Evolutionary conservation across 805 yeast species (phyloP).

Genomic region (Myxozyma neotropica): DNA sequence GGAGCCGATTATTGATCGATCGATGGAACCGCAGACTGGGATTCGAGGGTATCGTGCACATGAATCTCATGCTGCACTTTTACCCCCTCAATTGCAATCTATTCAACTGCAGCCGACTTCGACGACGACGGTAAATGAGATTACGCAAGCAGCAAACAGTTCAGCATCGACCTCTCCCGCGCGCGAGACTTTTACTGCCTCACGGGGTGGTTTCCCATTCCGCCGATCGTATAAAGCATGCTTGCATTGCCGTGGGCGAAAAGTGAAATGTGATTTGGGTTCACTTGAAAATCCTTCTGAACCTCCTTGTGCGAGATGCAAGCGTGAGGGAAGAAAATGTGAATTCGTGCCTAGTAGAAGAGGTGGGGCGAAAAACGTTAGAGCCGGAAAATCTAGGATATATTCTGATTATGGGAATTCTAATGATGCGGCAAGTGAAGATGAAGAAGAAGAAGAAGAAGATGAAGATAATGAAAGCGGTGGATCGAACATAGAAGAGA

Average conservation of each 20-base stretch:
- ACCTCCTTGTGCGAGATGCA: slow-evolving; percentile 86
- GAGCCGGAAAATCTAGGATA: slow-evolving; percentile 40
- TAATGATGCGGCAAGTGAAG: slow-evolving; percentile 4
- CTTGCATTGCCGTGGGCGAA: slow-evolving; percentile 77
- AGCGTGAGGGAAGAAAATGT: slow-evolving; percentile 80
- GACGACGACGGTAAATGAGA: background rate
- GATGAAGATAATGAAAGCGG: too few species aligned
- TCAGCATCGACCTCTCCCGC: background rate
- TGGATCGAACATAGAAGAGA: background rate
- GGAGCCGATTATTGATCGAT: too few species aligned
- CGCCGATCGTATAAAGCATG: slow-evolving; percentile 81
- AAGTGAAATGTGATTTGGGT: slow-evolving; percentile 86
- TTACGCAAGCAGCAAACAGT: background rate
- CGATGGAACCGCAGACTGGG: slow-evolving; percentile 4
- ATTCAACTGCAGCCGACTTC: background rate
- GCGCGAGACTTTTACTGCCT: background rate
- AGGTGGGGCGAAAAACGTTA: slow-evolving; percentile 51
- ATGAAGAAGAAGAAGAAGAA: slow-evolving; percentile 16
- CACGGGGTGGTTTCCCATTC: slow-evolving; percentile 41
- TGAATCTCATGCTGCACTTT: background rate
- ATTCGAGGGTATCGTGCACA: background rate
- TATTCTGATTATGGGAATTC: slow-evolving; percentile 2
- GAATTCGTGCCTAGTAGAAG: slow-evolving; percentile 63
- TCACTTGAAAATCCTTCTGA: slow-evolving; percentile 67
- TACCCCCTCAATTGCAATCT: background rate